A percentile compares a stretch with the other conserved stretches of the same genome.
Evolutionary conservation across 768 basidiomycete genomes (phyloP).

Genomic region (Boletus edulis): DNA sequence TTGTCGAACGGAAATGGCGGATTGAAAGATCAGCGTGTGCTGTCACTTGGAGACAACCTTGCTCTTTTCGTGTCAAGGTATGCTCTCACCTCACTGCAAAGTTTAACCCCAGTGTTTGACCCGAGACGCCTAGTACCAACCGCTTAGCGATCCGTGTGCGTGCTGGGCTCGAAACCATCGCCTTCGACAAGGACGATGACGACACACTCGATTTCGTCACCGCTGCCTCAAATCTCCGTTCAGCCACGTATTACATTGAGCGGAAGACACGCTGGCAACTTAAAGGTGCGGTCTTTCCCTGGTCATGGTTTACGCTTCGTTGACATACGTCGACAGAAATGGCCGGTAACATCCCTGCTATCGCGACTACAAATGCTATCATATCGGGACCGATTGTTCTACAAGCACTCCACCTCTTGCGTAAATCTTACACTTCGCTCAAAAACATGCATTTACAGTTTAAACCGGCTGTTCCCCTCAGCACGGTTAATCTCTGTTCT

Average conservation of each 20-base stretch:
- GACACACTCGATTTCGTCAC: constrained; percentile 97
- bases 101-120: constrained; percentile 5
- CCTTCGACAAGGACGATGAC: constrained; percentile 98
- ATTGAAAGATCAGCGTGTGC: too few species aligned
- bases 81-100: not conserved
- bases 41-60: too few species aligned
- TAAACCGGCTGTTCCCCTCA: constrained; percentile 76
- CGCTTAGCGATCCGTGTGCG: constrained; percentile 69
- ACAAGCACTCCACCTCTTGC: constrained; percentile 84
- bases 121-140: constrained; percentile 55
- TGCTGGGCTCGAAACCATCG: constrained; percentile 68
- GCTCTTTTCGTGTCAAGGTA: too few species aligned
- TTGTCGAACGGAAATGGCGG: too few species aligned
- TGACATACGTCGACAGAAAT: constrained; percentile 59
- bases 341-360: constrained; percentile 99
- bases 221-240: constrained; percentile 89
- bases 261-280: constrained; percentile 94
- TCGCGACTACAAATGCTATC: constrained; percentile 98
- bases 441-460: constrained; percentile 80
- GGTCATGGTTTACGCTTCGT: not conserved
- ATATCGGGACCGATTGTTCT: constrained; percentile 93
- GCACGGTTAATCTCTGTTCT: constrained; percentile 56
- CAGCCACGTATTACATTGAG: constrained; percentile 84
- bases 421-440: constrained; percentile 54
- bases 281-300: constrained; percentile 59